Conservation (phyloP, 495 filamentous ascomycete species). For the Hypoxylon trugodes region DNA sequence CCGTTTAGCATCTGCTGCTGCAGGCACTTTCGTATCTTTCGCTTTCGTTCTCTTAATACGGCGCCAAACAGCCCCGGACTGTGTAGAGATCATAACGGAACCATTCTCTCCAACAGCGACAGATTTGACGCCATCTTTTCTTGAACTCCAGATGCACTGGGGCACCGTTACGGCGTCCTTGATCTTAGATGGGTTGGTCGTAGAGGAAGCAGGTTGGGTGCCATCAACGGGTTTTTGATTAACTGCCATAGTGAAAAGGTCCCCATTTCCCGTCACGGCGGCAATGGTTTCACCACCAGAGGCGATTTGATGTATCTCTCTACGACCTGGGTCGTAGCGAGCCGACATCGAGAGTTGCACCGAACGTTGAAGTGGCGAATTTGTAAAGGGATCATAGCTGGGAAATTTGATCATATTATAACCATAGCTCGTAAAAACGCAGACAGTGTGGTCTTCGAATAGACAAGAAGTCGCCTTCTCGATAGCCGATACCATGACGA, state of each 20-base stretch:
- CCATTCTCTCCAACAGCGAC: slow-evolving; percentile 91
- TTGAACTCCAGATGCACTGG: slow-evolving; percentile 83
- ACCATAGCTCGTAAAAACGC: slow-evolving; percentile 91
- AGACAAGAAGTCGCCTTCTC: slow-evolving; percentile 88
- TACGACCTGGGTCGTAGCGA: slow-evolving; percentile 68
- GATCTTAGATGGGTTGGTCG: slow-evolving; percentile 89
- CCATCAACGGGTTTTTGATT: slow-evolving; percentile 70
- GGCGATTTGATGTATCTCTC: slow-evolving; percentile 75
- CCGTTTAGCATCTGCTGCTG: slow-evolving; percentile 59
- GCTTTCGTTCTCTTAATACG: slow-evolving; percentile 80
- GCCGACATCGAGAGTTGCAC: slow-evolving; percentile 69
- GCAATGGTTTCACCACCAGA: slow-evolving; percentile 91
- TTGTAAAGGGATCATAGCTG: slow-evolving; percentile 70
- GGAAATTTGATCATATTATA: slow-evolving; percentile 88
- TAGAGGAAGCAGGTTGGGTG: slow-evolving; percentile 69
- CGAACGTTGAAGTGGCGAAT: slow-evolving; percentile 64
- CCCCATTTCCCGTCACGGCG: slow-evolving; percentile 81
- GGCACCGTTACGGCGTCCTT: slow-evolving; percentile 77
- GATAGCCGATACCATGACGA: slow-evolving; percentile 84
- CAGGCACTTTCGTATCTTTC: slow-evolving; percentile 71
- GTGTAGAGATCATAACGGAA: slow-evolving; percentile 92
- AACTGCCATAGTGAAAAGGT: slow-evolving; percentile 82
- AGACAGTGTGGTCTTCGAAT: slow-evolving; percentile 86
- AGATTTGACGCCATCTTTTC: slow-evolving; percentile 84
- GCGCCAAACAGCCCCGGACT: slow-evolving; percentile 90